Conservation (phyloP, 2,329 filamentous ascomycete species). For the Aspergillus sp. region DNA sequence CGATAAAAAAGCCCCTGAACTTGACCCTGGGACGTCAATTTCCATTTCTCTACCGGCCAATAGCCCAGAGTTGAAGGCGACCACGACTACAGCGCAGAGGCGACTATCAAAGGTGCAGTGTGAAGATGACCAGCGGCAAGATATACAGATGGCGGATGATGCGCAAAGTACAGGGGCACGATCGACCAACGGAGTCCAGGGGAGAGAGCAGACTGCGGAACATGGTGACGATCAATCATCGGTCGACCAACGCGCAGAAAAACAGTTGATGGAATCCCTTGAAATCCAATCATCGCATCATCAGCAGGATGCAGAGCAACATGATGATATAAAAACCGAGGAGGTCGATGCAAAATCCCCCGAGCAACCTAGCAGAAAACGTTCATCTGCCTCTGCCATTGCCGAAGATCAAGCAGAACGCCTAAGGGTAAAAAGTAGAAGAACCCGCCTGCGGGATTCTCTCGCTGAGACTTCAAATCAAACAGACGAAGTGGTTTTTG, state of each 20-base stretch:
- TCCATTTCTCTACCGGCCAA: constrained; percentile 41
- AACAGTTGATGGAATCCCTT: constrained; percentile 38
- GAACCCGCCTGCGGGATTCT: constrained; percentile 60
- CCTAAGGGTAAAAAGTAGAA: constrained; percentile 58
- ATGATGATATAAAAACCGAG: constrained; percentile 26
- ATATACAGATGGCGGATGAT: constrained; percentile 19
- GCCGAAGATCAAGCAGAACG: constrained; percentile 59
- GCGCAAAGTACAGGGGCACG: constrained; percentile 10
- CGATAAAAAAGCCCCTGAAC: constrained; percentile 33
- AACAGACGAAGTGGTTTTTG: constrained; percentile 50
- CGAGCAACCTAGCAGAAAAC: constrained; percentile 53
- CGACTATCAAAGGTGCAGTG: constrained; percentile 13
- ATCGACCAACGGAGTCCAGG: constrained; percentile 14
- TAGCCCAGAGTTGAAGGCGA: constrained; percentile 23
- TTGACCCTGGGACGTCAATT: constrained; percentile 41
- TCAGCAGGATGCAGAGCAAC: constrained; percentile 19
- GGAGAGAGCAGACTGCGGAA: constrained; percentile 16
- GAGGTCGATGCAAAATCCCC: constrained; percentile 35
- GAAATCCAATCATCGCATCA: constrained; percentile 29
- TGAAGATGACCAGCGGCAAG: constrained; percentile 14
- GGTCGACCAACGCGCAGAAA: constrained; percentile 37
- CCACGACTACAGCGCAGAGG: constrained; percentile 12
- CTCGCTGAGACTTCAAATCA: constrained; percentile 48
- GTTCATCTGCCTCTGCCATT: constrained; percentile 60
- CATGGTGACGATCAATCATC: constrained; percentile 32